Base-by-base conservation (phyloP, 1,139 yeast genomes). In the Saccharomycopsis phalli region DNA sequence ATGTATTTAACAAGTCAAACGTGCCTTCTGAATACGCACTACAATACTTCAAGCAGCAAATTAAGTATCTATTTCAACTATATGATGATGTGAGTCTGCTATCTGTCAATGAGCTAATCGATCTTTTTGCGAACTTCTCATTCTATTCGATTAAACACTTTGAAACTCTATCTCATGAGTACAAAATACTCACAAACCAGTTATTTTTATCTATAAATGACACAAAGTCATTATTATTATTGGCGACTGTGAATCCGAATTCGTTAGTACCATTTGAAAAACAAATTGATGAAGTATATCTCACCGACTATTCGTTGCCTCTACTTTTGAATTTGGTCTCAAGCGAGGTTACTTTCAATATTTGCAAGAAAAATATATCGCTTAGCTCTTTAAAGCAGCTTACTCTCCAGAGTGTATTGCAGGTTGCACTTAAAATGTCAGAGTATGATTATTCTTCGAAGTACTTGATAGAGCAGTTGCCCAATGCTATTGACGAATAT, bases 401-500 rank as follows among this genome's bases (percentile, higher is more conserved):
- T 11, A 33, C 44, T 4, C 18, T 25, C 17, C 23, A 32, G 7
- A 37, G 37, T 28, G 34, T 22, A 7, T 22, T 43, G 11, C 22
- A 17, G 4, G 20, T 43, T 5, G 13, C 34, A 4, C 19, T 19
- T 5, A 27, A 19, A 6, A 16, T 43, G 17, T 25, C 44, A 2
- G 34, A 23, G n/a, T 22, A 13, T 17, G 35, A 31, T n/a, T 37
- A 40, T 21, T 28, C 42, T 8, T 21, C 31, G 4, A 3, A 7
- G 4, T 43, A 29, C 21, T 37, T 43, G 26, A 17, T 37, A 10
- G 22, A 37, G 7, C 33, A 37, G 28, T 8, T 40, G 3, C 39
- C 35, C 4, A 18, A 13, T 10, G 18, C 37, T n/a, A 6, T 41
- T n/a, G 23, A 34, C 17, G 27, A 41, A 3, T 37, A 27, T 32